Evolutionary conservation across 2,329 filamentous ascomycete species (phyloP).

Genomic region (Colletotrichum paranaense): DNA sequence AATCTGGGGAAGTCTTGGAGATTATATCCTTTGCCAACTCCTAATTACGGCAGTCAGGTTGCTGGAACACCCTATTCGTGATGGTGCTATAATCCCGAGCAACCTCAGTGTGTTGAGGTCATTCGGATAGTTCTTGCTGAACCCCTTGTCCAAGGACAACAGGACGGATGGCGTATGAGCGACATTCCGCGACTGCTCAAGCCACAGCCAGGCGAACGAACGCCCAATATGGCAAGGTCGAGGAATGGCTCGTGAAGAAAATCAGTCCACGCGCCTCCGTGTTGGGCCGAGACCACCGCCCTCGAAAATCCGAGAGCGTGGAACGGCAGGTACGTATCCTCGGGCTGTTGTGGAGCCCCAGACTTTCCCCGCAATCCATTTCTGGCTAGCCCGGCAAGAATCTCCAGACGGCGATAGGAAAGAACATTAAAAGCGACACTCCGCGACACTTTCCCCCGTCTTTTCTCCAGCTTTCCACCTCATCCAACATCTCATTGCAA

Average conservation of each 20-base stretch:
- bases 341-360: not conserved
- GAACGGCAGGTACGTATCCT: not conserved
- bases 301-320: not conserved
- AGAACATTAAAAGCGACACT: slow-evolving; percentile 36
- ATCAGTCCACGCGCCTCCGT: slow-evolving; percentile 20
- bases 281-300: not conserved
- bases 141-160: not conserved
- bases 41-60: not conserved
- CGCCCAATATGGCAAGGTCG: not conserved
- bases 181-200: slow-evolving; percentile 25
- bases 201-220: not conserved
- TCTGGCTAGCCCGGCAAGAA: not conserved
- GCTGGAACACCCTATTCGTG: not conserved
- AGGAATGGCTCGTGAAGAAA: not conserved
- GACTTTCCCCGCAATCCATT: slow-evolving; percentile 10
- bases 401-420: not conserved
- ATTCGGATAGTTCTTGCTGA: not conserved
- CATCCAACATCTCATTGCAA: not conserved
- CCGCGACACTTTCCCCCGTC: slow-evolving; percentile 33
- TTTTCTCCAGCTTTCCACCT: slow-evolving; percentile 13
- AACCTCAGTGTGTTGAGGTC: not conserved
- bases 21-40: slow-evolving; percentile 17
- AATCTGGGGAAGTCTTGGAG: slow-evolving; percentile 14
- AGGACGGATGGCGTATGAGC: not conserved
- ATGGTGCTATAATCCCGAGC: not conserved